Evolutionary conservation across 495 filamentous ascomycete species (phyloP).

Genomic region (Penicillium atrosanguineum): DNA sequence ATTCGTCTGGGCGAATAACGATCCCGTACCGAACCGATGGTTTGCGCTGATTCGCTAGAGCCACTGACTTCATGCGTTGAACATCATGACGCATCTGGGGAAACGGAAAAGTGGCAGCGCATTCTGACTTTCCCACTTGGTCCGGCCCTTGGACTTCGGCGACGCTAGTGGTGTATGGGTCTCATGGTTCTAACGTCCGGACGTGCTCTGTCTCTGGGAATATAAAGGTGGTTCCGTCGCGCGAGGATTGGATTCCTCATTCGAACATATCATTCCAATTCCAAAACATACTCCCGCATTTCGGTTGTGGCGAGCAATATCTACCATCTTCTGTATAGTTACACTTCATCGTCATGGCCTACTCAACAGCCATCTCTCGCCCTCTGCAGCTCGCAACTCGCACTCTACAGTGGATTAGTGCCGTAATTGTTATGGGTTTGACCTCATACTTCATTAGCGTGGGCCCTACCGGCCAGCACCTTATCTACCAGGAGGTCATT

Average conservation of each 20-base stretch:
- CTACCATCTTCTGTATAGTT: not conserved
- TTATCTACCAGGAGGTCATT: slow-evolving; percentile 57
- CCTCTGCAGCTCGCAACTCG: slow-evolving; percentile 38
- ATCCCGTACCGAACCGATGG: not conserved
- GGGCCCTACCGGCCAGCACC: slow-evolving; percentile 38
- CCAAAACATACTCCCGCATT: not conserved
- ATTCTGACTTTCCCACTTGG: slow-evolving; percentile 10
- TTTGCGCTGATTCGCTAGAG: not conserved
- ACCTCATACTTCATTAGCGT: slow-evolving; percentile 52
- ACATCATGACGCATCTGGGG: slow-evolving; percentile 37
- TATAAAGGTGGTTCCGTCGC: slow-evolving; percentile 4
- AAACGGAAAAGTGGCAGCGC: slow-evolving; percentile 1
- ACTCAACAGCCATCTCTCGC: slow-evolving; percentile 30
- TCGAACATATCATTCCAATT: not conserved
- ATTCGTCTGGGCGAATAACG: not conserved
- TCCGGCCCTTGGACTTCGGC: slow-evolving; percentile 8
- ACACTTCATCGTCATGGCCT: slow-evolving; percentile 23
- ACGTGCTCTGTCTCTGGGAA: not conserved
- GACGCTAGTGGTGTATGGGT: slow-evolving; percentile 17
- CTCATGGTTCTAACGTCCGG: slow-evolving; percentile 10
- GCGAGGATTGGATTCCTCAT: not conserved
- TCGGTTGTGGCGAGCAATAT: not conserved
- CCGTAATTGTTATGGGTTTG: slow-evolving; percentile 61
- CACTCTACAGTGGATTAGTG: slow-evolving; percentile 50
- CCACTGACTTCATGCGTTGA: slow-evolving; percentile 27